Base-by-base conservation (phyloP, 495 filamentous ascomycete genomes). In the Penicillium waksmanii region DNA sequence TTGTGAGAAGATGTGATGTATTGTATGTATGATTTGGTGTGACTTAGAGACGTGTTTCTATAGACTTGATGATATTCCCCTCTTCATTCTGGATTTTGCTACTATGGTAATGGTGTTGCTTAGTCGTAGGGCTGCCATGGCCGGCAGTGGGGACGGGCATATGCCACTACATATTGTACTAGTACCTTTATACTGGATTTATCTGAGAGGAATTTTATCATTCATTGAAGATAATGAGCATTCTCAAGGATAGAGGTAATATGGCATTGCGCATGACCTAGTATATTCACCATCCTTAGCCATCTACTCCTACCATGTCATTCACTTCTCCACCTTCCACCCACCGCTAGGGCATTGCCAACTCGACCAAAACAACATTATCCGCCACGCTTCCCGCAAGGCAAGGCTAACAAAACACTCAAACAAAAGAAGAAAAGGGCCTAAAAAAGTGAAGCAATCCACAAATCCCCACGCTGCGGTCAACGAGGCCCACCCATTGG, bases 401-500 rank as follows among this genome's bases (percentile, higher is more conserved):
- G 50, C 50, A 21, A 38, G 18, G n/a, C 19, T 12, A 13, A 35
- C 34, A n/a, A 40, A 54, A 13, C n/a, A 23, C 19, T 12, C 19
- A 48, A 4, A 19, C 19, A 43, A 23, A 12, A 51, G 12, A 51
- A 31, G 48, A 55, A 56, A 55, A 56, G 9, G n/a, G 52, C 9
- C 34, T 19, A 47, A 52, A 53, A 66, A 56, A 56, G 61, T 64
- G 61, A 66, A 66, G 61, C 46, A 53, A 56, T 34, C 42, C n/a
- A 25, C 54, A 31, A 51, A 52, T 49, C 25, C 40, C 46, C 27
- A 59, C 49, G 49, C 33, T 42, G 40, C 46, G 53, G 51, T 25
- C 54, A 66, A 64, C 46, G 56, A 64, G 64, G 60, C 60, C 60
- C 50, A 53, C 58, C 55, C 46, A 64, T 69, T 58, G 66, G 64